Evolutionary conservation across 2,329 filamentous ascomycete species (phyloP), one percentile per base, ranked within the genome.

Genomic region (Aspergillus calidoustus): DNA sequence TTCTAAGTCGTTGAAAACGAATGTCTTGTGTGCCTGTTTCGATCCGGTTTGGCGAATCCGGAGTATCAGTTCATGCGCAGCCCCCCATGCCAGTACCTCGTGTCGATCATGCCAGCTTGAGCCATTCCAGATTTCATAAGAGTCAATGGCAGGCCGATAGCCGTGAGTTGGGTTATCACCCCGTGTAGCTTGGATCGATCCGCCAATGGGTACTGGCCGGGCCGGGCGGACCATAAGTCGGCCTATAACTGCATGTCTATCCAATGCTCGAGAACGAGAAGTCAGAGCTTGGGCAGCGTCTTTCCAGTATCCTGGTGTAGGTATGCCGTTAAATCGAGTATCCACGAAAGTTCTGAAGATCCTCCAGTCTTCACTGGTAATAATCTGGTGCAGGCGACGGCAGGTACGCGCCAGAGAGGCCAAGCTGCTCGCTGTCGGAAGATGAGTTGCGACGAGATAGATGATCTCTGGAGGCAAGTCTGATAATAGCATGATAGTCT

Each of bases 41-140:
- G 54, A 64, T 13, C 78, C 81, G 25, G 78, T 78, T 57, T 82
- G 76, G 66, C 81, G 83, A 11, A 81, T 76, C 22, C 83, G 77
- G 60, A 87, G 64, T 4, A 84, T 74, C 9, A 89, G 70, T 60
- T 86, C 81, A 2, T 86, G 83, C 1, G 84, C 87, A 13, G 86
- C 86, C 56, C 86, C 86, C 81, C 85, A 88, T 3, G 81, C 84
- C 7, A 89, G 71, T 0, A 86, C 81, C 68, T 89, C 86, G 67
- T 79, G 81, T 65, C 83, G 78, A 52, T 83, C 77, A 51, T 74
- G 72, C 81, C 82, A 85, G 60, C 73, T 74, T 1, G 74, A 73
- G 3, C 78, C 79, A 47, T 76, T 79, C 76, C 80, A 81, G n/a
- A 77, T 74, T 66, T 87, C 84, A 66, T 86, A 86, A 60, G 83